These are phyloP conservation scores for Trametes coccinea DNA, from an alignment of 768 basidiomycete genomes.

Conservation along the genomic window DNA sequence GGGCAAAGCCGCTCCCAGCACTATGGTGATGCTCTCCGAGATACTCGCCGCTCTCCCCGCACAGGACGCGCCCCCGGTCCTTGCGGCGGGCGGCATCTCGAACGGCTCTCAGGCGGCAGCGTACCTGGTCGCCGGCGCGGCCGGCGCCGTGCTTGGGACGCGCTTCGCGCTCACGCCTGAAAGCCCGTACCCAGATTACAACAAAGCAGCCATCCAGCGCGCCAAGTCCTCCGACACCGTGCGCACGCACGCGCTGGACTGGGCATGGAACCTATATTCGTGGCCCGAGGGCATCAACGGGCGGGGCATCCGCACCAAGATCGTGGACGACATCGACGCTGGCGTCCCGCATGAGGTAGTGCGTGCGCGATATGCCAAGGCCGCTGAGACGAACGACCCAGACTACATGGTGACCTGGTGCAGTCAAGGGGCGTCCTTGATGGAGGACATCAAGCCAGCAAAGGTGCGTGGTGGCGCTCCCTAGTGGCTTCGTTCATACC, in stretches of 20 bases:
- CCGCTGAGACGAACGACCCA: slow-evolving; percentile 44
- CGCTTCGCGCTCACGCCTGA: slow-evolving; percentile 72
- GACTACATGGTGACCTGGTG: slow-evolving; percentile 60
- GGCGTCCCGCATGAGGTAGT: slow-evolving; percentile 47
- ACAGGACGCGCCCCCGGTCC: slow-evolving; percentile 48
- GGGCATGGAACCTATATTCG: slow-evolving; percentile 30
- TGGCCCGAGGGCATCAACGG: slow-evolving; percentile 42
- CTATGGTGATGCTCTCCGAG: slow-evolving; percentile 58
- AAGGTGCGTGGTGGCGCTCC: slow-evolving; percentile 34
- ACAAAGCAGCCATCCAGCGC: slow-evolving; percentile 36
- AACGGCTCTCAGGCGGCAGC: slow-evolving; percentile 66
- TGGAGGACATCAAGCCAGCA: slow-evolving; percentile 45
- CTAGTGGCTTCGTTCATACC: not conserved
- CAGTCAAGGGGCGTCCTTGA: slow-evolving; percentile 62
- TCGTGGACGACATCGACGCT: slow-evolving; percentile 55
- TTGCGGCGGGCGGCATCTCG: slow-evolving; percentile 76
- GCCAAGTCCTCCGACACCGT: slow-evolving; percentile 30
- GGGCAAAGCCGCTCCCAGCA: slow-evolving; percentile 51
- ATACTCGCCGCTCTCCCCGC: slow-evolving; percentile 47
- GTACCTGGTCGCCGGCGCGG: slow-evolving; percentile 63
- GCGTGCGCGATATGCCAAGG: slow-evolving; percentile 47
- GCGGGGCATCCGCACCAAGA: slow-evolving; percentile 55
- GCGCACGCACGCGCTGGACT: slow-evolving; percentile 38
- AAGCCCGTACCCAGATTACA: slow-evolving; percentile 39
- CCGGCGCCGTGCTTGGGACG: slow-evolving; percentile 72